Evolutionary conservation across 116 monocot genomes (phyloP).

Genomic region (Posidonia oceanica): DNA sequence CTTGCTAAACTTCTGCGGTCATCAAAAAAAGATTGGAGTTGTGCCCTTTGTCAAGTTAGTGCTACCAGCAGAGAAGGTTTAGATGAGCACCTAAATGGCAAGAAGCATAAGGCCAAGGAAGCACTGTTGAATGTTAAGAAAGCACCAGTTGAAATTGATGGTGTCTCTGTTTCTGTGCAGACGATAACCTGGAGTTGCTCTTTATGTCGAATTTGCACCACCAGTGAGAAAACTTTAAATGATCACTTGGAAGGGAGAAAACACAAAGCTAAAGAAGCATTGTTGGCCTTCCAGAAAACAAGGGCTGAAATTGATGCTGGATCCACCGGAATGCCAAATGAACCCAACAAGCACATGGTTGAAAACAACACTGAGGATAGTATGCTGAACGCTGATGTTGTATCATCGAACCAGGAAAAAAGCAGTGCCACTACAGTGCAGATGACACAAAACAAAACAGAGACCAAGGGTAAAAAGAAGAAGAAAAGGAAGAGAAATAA

Average conservation of each 20-base stretch:
- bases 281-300: not conserved
- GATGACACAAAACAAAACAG: not conserved
- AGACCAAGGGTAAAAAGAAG: not conserved
- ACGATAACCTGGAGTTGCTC: constrained; percentile 1
- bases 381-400: not conserved
- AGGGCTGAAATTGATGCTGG: not conserved
- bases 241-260: not conserved
- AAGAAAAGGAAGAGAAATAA: not conserved
- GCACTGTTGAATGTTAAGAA: not conserved
- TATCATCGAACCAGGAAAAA: too few species aligned
- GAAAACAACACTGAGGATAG: not conserved
- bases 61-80: not conserved
- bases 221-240: not conserved
- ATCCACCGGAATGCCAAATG: not conserved
- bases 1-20: not conserved
- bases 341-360: not conserved
- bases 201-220: not conserved
- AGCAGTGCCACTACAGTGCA: not conserved
- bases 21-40: not conserved
- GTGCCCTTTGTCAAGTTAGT: constrained; percentile 7
- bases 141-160: not conserved
- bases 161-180: not conserved
- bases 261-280: constrained; percentile 9
- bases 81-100: constrained; percentile 8
- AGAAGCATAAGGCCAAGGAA: constrained; percentile 8